phyloP scores from a whole-genome alignment of 148 eudicot species.

The Rhododendron williamsianum region DNA sequence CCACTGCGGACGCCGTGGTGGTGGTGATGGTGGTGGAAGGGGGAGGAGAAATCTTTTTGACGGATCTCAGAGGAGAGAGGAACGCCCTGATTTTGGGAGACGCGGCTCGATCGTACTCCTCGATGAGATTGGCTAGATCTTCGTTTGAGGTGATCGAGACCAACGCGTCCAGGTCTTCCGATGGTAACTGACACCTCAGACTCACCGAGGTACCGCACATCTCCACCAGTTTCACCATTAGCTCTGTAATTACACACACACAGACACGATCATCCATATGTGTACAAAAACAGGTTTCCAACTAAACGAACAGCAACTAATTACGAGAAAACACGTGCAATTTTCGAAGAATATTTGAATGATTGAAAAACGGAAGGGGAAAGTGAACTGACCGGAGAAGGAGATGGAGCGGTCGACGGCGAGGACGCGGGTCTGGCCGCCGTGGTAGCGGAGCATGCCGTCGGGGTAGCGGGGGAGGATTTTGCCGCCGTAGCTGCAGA shows the following conservation, averaged over 20 bases:
- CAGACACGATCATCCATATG: neutral
- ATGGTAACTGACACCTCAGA: conserved; percentile 69
- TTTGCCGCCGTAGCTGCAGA: conserved; percentile 58
- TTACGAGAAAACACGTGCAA: no score
- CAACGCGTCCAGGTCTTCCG: conserved; percentile 67
- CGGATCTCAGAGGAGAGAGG: conserved; percentile 33
- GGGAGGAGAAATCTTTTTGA: conserved; percentile 30
- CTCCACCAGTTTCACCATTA: conserved; percentile 53
- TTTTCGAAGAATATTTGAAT: no score
- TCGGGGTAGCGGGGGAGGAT: conserved; percentile 50
- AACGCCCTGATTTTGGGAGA: conserved; percentile 62
- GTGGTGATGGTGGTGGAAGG: conserved; percentile 19
- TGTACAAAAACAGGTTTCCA: neutral
- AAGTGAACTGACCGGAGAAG: conserved; percentile 36
- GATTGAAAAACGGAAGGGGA: neutral
- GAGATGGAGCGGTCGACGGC: conserved; percentile 36
- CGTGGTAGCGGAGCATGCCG: conserved; percentile 52
- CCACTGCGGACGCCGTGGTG: conserved; percentile 16
- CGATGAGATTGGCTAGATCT: conserved; percentile 63
- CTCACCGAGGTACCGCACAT: conserved; percentile 43
- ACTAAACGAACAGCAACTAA: no score
- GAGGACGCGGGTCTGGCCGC: conserved; percentile 53
- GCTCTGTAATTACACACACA: conserved; percentile 30
- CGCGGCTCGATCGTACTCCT: conserved; percentile 53
- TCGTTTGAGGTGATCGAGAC: conserved; percentile 70